These are phyloP conservation scores for Fusarium chlamydosporum DNA, from an alignment of 2,329 filamentous ascomycete genomes.

Conservation along the genomic window DNA sequence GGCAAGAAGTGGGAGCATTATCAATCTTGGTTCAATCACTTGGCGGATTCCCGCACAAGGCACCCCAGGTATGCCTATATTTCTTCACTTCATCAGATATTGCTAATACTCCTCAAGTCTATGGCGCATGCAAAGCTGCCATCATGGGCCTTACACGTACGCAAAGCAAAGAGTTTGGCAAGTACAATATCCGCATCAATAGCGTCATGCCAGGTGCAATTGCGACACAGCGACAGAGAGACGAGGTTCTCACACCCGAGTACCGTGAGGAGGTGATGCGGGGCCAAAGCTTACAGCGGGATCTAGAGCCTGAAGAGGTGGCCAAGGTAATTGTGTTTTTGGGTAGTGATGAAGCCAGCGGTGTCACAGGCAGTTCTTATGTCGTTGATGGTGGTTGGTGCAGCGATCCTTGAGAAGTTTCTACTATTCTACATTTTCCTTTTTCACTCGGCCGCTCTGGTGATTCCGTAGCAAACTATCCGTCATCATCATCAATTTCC, in stretches of 20 bases:
- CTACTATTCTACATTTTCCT: too few species aligned
- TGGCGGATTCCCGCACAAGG: conserved; percentile 61
- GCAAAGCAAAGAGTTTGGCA: conserved; percentile 67
- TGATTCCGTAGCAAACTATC: neutral
- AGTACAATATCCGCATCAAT: conserved; percentile 63
- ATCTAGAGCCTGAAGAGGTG: conserved; percentile 60
- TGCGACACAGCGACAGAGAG: conserved; percentile 61
- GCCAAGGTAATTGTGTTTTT: conserved; percentile 63
- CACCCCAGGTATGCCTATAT: conserved; percentile 49
- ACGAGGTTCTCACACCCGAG: conserved; percentile 61
- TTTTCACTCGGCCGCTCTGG: too few species aligned
- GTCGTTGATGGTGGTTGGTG: conserved; percentile 55
- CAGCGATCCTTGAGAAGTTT: conserved; percentile 32
- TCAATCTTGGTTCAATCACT: conserved; percentile 68
- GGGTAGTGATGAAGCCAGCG: conserved; percentile 62
- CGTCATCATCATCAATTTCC: neutral
- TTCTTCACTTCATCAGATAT: fast-evolving
- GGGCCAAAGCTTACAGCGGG: conserved; percentile 60
- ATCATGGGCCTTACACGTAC: conserved; percentile 69
- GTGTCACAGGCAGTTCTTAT: conserved; percentile 60
- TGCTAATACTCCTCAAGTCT: conserved; percentile 51
- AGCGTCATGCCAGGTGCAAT: conserved; percentile 65
- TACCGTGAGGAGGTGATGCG: conserved; percentile 57
- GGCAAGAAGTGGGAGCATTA: conserved; percentile 62
- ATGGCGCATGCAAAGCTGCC: conserved; percentile 67